Evolutionary conservation across 768 basidiomycete species (phyloP).

Genomic region (Tylopilus subfusipes): DNA sequence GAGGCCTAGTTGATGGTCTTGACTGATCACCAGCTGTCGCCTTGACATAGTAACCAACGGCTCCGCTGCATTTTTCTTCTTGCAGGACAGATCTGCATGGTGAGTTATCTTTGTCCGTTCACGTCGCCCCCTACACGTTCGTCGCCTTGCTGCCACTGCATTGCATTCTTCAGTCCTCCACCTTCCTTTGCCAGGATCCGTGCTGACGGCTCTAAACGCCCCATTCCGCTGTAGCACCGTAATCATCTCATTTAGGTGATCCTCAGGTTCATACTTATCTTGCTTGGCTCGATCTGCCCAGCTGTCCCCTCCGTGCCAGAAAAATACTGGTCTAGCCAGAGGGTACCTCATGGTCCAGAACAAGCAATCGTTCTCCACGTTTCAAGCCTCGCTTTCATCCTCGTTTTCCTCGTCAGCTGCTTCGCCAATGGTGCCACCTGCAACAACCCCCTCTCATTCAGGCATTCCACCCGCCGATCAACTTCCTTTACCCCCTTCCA

Average conservation of each 20-base stretch:
- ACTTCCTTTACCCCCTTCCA: conserved; percentile 33
- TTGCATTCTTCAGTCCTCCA: conserved; percentile 19
- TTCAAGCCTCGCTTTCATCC: conserved; percentile 41
- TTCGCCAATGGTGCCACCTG: conserved; percentile 39
- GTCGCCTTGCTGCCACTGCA: conserved; percentile 24
- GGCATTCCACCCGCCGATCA: conserved; percentile 45
- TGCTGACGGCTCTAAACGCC: conserved; percentile 15
- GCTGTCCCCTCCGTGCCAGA: conserved; percentile 13
- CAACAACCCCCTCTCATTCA: conserved; percentile 36
- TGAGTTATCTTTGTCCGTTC: conserved; percentile 15
- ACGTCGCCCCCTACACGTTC: conserved; percentile 15
- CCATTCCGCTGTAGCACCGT: conserved; percentile 25
- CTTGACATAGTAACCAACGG: neutral
- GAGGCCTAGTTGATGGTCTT: conserved; percentile 24
- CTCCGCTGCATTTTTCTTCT: conserved; percentile 14
- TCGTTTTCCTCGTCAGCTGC: conserved; percentile 44
- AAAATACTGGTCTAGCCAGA: conserved; percentile 19
- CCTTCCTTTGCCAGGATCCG: conserved; percentile 7
- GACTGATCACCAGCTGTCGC: conserved; percentile 19
- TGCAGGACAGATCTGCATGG: conserved; percentile 23
- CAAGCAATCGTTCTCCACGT: conserved; percentile 38
- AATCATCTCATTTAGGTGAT: conserved; percentile 29
- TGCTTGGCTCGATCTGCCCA: conserved; percentile 21
- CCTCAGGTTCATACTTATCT: conserved; percentile 28
- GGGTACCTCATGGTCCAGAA: conserved; percentile 31